Percentiles rank a stretch among this genome's conserved stretches.
Evolutionary conservation across 2,329 filamentous ascomycete genomes (phyloP).

Genomic region (Neobulgaria alba): DNA sequence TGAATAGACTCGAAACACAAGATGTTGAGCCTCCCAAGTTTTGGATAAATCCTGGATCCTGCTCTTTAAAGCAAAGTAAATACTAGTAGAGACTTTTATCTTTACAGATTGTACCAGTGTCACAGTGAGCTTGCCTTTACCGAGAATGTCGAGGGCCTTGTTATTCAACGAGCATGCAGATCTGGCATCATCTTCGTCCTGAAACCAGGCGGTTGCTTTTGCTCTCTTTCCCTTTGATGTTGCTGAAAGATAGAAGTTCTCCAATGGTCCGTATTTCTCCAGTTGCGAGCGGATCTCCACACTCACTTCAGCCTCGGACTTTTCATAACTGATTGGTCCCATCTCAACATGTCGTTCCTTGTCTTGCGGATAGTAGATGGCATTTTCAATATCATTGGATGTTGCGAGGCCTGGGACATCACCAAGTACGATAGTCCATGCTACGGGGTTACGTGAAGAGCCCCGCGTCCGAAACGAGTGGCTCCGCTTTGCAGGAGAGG

Average conservation of each 20-base stretch:
- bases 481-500: constrained; percentile 2
- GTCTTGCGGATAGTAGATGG: constrained; percentile 8
- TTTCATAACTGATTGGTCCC: constrained; percentile 10
- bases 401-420: constrained; percentile 15
- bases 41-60: constrained; percentile 4
- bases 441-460: constrained; percentile 9
- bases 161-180: constrained; percentile 9
- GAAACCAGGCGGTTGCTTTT: constrained; percentile 8
- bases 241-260: constrained; percentile 8
- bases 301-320: constrained; percentile 12
- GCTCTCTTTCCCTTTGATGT: constrained; percentile 5
- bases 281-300: constrained; percentile 12
- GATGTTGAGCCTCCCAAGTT: constrained; percentile 6
- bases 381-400: constrained; percentile 11
- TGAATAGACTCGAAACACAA: constrained; percentile 2
- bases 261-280: constrained; percentile 9
- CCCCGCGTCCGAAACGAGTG: no score
- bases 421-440: constrained; percentile 20
- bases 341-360: constrained; percentile 15
- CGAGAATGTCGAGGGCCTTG: constrained; percentile 4
- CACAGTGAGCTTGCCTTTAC: constrained; percentile 5
- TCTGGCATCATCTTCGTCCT: constrained; percentile 7
- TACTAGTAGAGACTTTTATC: constrained; percentile 7
- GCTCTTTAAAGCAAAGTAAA: constrained; percentile 6
- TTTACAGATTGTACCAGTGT: constrained; percentile 7